Conservation (phyloP, 352 stramenopile genomes). For the Aphanomyces cochlioides region DNA sequence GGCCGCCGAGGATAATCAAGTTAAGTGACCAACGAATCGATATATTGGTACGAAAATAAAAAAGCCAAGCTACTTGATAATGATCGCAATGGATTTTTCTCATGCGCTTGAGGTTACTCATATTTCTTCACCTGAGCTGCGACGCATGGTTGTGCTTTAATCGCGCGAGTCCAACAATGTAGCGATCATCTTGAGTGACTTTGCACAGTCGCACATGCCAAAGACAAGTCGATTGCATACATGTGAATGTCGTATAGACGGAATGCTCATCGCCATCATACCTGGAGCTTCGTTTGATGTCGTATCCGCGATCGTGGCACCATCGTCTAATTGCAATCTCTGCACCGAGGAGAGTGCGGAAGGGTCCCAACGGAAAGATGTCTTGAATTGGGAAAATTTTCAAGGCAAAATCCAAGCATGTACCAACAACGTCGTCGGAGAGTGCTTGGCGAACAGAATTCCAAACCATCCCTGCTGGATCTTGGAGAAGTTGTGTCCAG, state of each 20-base stretch:
- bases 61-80: too few relatives aligned
- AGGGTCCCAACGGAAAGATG: slow-evolving; percentile 1
- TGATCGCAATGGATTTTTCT: too few relatives aligned
- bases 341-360: not conserved
- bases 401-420: not conserved
- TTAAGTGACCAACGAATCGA: too few relatives aligned
- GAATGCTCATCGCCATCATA: too few relatives aligned
- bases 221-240: not conserved
- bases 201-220: not conserved
- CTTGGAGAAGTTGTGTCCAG: not conserved
- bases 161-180: not conserved
- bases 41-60: too few relatives aligned
- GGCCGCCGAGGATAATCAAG: not conserved
- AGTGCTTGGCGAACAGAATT: too few relatives aligned
- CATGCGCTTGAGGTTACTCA: too few relatives aligned
- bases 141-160: slow-evolving; percentile 8
- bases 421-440: not conserved
- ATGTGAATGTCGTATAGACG: too few relatives aligned
- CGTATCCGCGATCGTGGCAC: not conserved
- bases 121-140: slow-evolving; percentile 3
- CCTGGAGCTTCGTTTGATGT: not conserved
- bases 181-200: not conserved
- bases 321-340: not conserved
- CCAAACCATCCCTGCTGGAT: not conserved
- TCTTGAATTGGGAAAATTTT: slow-evolving; percentile 11